Base-by-base conservation (phyloP, 306 rosid species). In the Ormosia semicastrata region DNA sequence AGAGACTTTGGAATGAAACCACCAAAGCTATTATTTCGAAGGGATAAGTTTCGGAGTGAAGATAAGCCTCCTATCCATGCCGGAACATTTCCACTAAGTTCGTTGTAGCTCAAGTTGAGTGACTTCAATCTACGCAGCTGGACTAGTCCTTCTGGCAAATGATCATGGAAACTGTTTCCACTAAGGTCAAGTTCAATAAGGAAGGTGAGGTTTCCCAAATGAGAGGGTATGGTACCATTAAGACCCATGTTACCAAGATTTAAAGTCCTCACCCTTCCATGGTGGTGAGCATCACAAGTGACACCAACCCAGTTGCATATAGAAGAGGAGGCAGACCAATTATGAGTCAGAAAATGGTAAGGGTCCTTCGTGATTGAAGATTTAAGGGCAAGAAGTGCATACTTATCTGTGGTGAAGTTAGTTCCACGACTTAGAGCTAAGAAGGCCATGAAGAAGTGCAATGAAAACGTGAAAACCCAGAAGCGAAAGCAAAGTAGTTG, bases 221-320 rank as follows among this genome's bases (percentile, higher is more conserved):
- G 41, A 5, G 80, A 49, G 33, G 85, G 66, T 30, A 73, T 15
- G 49, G 29, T 73, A 7, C 85, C 85, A 1, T 11, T 40, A 32
- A 81, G 80, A 41, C 30, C 68, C 75, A 53, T 65, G 29, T 65
- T 37, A 40, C 52, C 18, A 64, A 73, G 80, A 11, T 52, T 73
- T 50, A 81, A 41, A 15, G 29, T 11, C 4, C 18, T 57, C 2
- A 81, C 80, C 41, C 75, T 64, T 64, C 15, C 49, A 33, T 44
- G 70, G 3, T 14, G 50, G 10, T 14, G 29, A 70, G 59, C 47
- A 70, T 58, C 58, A 79, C 77, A 79, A 8, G 83, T 69, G 71
- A 79, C 77, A 79, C 83, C 83, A 69, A 58, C 37, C 83, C 83
- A 79, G 13, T 43, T 79, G 62, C 83, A 79, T 9, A 44, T 6